Conservation (phyloP, 345 rosid genomes). For the Geranium rotundifolium region DNA sequence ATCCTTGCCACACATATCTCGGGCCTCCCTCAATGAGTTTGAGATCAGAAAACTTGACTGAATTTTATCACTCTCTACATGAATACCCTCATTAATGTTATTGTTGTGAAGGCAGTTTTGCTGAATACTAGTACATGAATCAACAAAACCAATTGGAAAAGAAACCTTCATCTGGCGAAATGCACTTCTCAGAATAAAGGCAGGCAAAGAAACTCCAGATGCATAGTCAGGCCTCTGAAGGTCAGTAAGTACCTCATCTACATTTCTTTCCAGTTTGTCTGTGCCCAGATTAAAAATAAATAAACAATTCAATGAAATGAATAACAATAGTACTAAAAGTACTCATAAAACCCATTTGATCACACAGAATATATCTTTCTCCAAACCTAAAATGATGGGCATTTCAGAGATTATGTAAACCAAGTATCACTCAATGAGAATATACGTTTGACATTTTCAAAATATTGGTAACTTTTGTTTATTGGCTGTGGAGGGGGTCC, state of each 20-base stretch:
- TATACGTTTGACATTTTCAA: background rate
- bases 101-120: slow-evolving; percentile 9
- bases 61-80: slow-evolving; percentile 20
- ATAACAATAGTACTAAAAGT: slow-evolving; percentile 6
- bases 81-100: slow-evolving; percentile 12
- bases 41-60: slow-evolving; percentile 15
- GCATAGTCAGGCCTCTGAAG: slow-evolving; percentile 10
- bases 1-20: slow-evolving; percentile 21
- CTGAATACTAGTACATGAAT: slow-evolving; percentile 17
- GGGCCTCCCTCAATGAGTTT: slow-evolving; percentile 16
- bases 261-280: slow-evolving; percentile 26
- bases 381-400: background rate
- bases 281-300: slow-evolving; percentile 26
- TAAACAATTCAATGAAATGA: slow-evolving; percentile 4
- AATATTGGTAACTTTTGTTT: too few species aligned
- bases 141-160: slow-evolving; percentile 14
- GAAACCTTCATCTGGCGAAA: slow-evolving; percentile 42
- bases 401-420: background rate
- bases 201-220: slow-evolving; percentile 23
- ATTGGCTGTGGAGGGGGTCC: background rate
- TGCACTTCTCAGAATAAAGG: slow-evolving; percentile 39
- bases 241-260: slow-evolving; percentile 22
- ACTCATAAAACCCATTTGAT: background rate
- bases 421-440: background rate
- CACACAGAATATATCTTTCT: background rate